Conservation (phyloP, 768 basidiomycete species). For the Coprinopsis marcescibilis region DNA sequence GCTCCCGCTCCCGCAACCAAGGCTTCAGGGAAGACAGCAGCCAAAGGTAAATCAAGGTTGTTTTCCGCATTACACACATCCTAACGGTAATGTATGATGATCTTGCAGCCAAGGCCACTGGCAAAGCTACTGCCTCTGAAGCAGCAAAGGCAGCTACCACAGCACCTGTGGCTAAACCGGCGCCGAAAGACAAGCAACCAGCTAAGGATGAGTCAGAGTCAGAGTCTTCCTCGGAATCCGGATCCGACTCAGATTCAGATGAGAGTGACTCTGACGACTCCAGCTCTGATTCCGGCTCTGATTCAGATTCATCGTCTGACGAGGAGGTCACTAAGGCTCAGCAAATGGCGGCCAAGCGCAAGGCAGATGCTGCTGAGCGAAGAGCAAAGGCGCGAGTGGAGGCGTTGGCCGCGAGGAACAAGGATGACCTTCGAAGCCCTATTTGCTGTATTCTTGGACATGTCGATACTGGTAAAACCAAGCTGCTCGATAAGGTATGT, state of each 20-base stretch:
- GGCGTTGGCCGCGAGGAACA: conserved; percentile 79
- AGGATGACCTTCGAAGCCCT: conserved; percentile 89
- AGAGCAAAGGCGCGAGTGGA: conserved; percentile 75
- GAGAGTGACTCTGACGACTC: too few relatives aligned
- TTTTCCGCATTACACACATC: background rate
- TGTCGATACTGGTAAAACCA: conserved; percentile 99
- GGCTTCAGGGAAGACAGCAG: conserved; percentile 7
- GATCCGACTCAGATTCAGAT: conserved; percentile 39
- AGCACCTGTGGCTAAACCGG: conserved; percentile 14
- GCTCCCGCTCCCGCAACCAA: conserved; percentile 14
- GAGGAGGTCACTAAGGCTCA: conserved; percentile 67
- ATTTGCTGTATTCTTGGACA: conserved; percentile 99
- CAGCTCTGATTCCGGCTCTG: conserved; percentile 45
- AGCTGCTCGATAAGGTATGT: conserved; percentile 88
- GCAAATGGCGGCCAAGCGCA: conserved; percentile 60
- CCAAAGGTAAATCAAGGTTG: conserved; percentile 8
- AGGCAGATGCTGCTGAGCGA: conserved; percentile 81
- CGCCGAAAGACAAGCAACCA: conserved; percentile 11
- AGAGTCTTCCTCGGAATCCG: conserved; percentile 30
- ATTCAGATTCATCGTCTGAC: conserved; percentile 41
- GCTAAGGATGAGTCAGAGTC: conserved; percentile 21
- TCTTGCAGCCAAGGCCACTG: conserved; percentile 16
- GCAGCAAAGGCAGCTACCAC: conserved; percentile 16
- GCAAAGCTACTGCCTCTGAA: conserved; percentile 22
- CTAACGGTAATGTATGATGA: background rate